Base-by-base conservation (phyloP, 805 yeast genomes). In the Candida oleophila region DNA sequence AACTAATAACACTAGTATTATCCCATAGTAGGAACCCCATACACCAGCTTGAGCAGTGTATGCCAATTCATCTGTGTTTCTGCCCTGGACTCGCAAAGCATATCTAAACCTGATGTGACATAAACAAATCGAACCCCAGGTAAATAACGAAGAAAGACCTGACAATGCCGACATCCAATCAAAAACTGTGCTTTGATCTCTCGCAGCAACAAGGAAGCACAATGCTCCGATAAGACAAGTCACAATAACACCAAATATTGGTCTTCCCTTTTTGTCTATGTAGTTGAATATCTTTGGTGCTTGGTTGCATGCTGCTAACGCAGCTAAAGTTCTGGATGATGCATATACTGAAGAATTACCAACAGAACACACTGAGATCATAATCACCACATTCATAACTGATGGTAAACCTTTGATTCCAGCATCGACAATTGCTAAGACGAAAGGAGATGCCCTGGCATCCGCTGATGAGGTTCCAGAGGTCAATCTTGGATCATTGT, bases 241-340 rank as follows among this genome's bases (percentile, higher is more conserved):
- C 32, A 75, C 69, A 4, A 64, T 50, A 56, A 86, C 80, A 15
- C 89, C 92, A 44, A 78, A 80, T 45, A 86, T 61, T 15, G 96
- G 96, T 59, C 96, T 78, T 47, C 96, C 96, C 45, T 69, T 71
- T 53, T 85, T 76, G 63, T 89, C 95, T 49, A 88, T 80, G 66
- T 85, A 85, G 30, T 83, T 82, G 45, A 84, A 75, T 25, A 74
- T 56, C 45, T 67, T 66, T 34, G 90, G 90, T 16, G 83, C 83
- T 55, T 76, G 74, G 15, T 84, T 82, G 61, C 81, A 83, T 38
- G 79, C 81, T 5, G 88, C 83, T 65, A 85, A 73, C 5, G 87
- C 77, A 2, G 84, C 82, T 51, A 84, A 66, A 9, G 87, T 81
- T 63, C 91, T 78, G 14, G 89, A 81, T 51, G 86, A 78, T 8